Conservation (phyloP, 345 rosid genomes). For the Aethionema arabicum region DNA sequence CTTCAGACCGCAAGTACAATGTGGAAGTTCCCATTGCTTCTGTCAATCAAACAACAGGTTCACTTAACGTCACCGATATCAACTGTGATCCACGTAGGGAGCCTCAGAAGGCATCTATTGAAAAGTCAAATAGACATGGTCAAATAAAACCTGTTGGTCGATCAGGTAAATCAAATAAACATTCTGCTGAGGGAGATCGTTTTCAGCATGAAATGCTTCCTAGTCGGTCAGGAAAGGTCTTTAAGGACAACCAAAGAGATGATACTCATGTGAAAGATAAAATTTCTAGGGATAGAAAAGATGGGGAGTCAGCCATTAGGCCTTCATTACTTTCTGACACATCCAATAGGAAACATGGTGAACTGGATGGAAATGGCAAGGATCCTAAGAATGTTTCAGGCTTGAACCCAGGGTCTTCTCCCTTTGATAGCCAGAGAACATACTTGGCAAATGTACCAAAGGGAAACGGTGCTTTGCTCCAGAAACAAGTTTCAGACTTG, state of each 20-base stretch:
- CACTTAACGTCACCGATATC: conserved; percentile 42
- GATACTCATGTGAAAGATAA: conserved; percentile 45
- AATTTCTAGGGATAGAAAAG: conserved; percentile 53
- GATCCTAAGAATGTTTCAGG: conserved; percentile 51
- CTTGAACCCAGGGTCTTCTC: conserved; percentile 45
- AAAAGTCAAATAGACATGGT: conserved; percentile 48
- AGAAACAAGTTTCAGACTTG: conserved; percentile 74
- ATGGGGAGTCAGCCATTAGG: conserved; percentile 54
- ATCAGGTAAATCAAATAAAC: conserved; percentile 45
- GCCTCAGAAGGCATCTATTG: conserved; percentile 41
- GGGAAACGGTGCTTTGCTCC: conserved; percentile 59
- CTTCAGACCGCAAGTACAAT: conserved; percentile 40
- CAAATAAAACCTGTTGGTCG: conserved; percentile 43
- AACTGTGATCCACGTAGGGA: conserved; percentile 45
- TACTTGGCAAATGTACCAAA: conserved; percentile 40
- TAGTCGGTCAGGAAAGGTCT: conserved; percentile 45
- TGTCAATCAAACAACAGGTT: conserved; percentile 36
- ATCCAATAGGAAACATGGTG: conserved; percentile 47
- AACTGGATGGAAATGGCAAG: conserved; percentile 50
- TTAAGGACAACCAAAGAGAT: conserved; percentile 55
- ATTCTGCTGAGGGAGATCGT: conserved; percentile 48
- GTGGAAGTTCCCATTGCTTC: conserved; percentile 46
- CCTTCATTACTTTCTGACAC: conserved; percentile 48
- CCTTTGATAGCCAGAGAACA: conserved; percentile 44
- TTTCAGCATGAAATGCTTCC: conserved; percentile 45